phyloP scores from a whole-genome alignment of 2,329 filamentous ascomycete genomes.

The Ascochyta viciae-villosae region DNA sequence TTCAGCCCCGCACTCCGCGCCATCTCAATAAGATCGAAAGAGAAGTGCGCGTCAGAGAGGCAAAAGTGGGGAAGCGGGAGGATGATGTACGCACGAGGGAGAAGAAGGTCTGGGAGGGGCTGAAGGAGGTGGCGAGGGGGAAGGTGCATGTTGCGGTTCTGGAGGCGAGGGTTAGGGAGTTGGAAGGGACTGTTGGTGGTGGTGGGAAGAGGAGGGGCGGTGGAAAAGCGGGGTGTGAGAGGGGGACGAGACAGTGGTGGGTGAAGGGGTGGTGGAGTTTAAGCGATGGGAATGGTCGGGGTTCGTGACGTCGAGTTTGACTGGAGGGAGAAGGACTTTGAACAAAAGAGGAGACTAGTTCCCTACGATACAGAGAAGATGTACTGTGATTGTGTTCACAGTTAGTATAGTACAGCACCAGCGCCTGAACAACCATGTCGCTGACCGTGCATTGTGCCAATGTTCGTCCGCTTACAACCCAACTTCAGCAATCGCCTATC shows the following conservation, averaged over 20 bases:
- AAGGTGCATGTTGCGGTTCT: background rate
- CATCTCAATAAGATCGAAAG: background rate
- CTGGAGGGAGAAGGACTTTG: background rate
- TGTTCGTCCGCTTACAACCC: conserved; percentile 1
- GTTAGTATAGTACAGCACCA: conserved; percentile 42
- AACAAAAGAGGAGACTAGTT: conserved; percentile 45
- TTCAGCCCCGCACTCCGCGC: background rate
- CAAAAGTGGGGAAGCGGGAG: background rate
- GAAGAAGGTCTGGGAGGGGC: background rate
- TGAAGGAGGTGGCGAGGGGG: background rate
- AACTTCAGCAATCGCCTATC: conserved; percentile 19
- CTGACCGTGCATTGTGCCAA: conserved; percentile 34
- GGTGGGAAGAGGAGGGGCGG: background rate
- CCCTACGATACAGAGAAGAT: conserved; percentile 41
- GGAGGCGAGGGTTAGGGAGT: background rate
- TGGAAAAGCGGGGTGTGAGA: background rate
- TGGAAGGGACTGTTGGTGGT: background rate
- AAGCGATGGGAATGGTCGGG: background rate
- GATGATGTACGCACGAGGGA: background rate
- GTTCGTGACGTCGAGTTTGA: background rate
- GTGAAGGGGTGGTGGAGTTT: background rate
- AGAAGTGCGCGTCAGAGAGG: background rate
- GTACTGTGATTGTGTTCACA: conserved; percentile 26
- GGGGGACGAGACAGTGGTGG: background rate
- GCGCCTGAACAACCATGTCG: conserved; percentile 19